Evolutionary conservation across 2,329 filamentous ascomycete genomes (phyloP), one percentile per base, ranked within the genome.

Genomic region (Hymenoscyphus fructigenus): DNA sequence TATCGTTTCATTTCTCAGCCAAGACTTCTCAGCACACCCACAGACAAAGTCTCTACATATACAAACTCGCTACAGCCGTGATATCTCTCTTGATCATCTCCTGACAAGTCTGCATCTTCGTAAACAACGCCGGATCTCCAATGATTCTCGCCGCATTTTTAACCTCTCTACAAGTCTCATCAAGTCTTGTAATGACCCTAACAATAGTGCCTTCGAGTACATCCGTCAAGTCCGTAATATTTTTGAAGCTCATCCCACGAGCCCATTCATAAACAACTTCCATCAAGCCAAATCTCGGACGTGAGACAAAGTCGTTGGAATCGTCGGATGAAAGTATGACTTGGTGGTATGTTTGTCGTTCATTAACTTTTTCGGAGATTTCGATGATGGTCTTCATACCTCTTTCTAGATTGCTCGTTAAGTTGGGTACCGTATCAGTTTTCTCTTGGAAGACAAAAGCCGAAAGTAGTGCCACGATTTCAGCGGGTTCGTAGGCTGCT

Each of bases 251-350:
- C 92, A 98, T 98, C 29, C 95, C 95, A 59, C 92, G 84, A 10
- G 95, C 95, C 95, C 95, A 99, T 78, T 99, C 95, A 76, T 98
- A 97, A 38, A 99, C 96, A 0, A 99, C 95, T 78, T 99, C 95
- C 76, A 97, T 93, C 63, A 99, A 85, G 1, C 94, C 95, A 75
- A 99, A 99, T 10, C 94, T 86, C 1, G 93, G 92, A 62, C 89
- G 85, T 66, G 88, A 92, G 41, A 91, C 90, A 74, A 97, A 97
- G 77, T 98, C 94, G 73, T 96, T 97, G 65, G 89, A 90, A 75
- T 97, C 94, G 63, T 98, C 94, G 1, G 90, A 85, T 0, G 91
- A 91, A 65, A 96, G 86, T 65, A 98, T 94, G 34, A 99, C 94
- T 79, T 99, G 95, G 74, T 96, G 89, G 66, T 91, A 81, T 15